A percentile compares a stretch with the other conserved stretches of the same genome.
phyloP scores from a whole-genome alignment of 116 monocot species.

The Zostera marina region DNA sequence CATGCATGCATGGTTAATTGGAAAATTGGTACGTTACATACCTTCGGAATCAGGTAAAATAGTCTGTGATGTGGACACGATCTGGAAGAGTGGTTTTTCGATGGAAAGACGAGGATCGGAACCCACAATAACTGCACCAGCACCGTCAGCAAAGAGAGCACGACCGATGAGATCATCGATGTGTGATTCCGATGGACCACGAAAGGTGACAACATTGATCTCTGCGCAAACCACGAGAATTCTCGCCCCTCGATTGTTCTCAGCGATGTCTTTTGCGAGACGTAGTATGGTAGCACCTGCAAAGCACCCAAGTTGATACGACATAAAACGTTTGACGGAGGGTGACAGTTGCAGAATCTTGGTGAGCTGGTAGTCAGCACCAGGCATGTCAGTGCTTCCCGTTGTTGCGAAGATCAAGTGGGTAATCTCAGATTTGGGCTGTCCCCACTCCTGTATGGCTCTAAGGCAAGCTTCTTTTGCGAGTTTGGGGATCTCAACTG shows the following conservation, averaged over 20 bases:
- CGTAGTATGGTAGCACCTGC: conserved; percentile 35
- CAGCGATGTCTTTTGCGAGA: conserved; percentile 36
- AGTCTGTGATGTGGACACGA: too few species aligned
- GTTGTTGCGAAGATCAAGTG: conserved; percentile 38
- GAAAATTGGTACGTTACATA: too few species aligned
- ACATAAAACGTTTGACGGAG: conserved; percentile 32
- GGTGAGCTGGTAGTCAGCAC: conserved; percentile 46
- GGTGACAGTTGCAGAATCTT: conserved; percentile 26
- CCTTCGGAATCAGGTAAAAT: too few species aligned
- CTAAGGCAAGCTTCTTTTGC: conserved; percentile 6
- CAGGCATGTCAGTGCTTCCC: conserved; percentile 22
- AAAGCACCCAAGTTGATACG: conserved; percentile 41
- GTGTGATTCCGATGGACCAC: conserved; percentile 6
- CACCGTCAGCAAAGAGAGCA: conserved; percentile 17
- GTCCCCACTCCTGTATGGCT: conserved; percentile 33
- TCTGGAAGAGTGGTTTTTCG: too few species aligned
- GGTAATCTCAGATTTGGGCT: conserved; percentile 27
- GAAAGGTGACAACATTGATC: conserved; percentile 11
- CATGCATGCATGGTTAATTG: too few species aligned
- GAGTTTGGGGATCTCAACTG: conserved; percentile 10
- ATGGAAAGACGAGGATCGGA: conserved; percentile 2
- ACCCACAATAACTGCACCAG: conserved; percentile 8
- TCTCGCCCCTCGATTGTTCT: conserved; percentile 25
- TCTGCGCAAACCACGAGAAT: conserved; percentile 14
- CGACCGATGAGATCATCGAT: conserved; percentile 5